Evolutionary conservation across 805 yeast species (phyloP).

Genomic region (Lipomyces yamanashiensis): DNA sequence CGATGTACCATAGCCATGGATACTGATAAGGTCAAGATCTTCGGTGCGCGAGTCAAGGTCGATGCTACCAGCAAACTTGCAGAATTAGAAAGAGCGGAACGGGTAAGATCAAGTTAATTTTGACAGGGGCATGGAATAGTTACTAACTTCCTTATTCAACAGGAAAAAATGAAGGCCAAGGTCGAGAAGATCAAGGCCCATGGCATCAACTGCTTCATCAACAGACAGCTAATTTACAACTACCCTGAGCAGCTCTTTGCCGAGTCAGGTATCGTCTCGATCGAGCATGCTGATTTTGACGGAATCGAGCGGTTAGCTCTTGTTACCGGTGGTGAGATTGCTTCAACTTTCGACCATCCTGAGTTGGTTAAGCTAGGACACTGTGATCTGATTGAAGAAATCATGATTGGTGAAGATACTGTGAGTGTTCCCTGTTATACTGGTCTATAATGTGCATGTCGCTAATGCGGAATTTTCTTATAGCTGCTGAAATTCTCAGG

Average conservation of each 20-base stretch:
- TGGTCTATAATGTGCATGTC: background rate
- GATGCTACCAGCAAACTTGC: slow-evolving; percentile 94
- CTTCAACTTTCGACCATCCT: slow-evolving; percentile 92
- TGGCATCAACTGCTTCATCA: slow-evolving; percentile 86
- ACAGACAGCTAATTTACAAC: slow-evolving; percentile 95
- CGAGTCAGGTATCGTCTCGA: slow-evolving; percentile 83
- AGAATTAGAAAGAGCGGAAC: slow-evolving; percentile 91
- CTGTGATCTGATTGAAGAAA: slow-evolving; percentile 88
- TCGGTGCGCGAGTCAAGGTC: slow-evolving; percentile 97
- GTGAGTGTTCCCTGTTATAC: background rate
- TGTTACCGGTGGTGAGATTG: slow-evolving; percentile 98
- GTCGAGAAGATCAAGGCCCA: slow-evolving; percentile 87
- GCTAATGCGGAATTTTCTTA: background rate
- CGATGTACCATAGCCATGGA: slow-evolving; percentile 56
- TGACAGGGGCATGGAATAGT: background rate
- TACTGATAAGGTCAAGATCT: slow-evolving; percentile 95
- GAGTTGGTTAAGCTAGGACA: slow-evolving; percentile 82
- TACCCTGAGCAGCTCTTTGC: slow-evolving; percentile 96
- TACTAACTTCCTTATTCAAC: background rate
- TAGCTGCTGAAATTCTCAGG: slow-evolving; percentile 88
- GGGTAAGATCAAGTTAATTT: slow-evolving; percentile 38
- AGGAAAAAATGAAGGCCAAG: slow-evolving; percentile 84
- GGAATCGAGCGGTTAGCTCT: slow-evolving; percentile 96
- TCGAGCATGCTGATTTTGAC: slow-evolving; percentile 98
- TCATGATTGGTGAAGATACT: slow-evolving; percentile 88